phyloP scores from a whole-genome alignment of 2,329 filamentous ascomycete species.

The Kalmusia sp. region DNA sequence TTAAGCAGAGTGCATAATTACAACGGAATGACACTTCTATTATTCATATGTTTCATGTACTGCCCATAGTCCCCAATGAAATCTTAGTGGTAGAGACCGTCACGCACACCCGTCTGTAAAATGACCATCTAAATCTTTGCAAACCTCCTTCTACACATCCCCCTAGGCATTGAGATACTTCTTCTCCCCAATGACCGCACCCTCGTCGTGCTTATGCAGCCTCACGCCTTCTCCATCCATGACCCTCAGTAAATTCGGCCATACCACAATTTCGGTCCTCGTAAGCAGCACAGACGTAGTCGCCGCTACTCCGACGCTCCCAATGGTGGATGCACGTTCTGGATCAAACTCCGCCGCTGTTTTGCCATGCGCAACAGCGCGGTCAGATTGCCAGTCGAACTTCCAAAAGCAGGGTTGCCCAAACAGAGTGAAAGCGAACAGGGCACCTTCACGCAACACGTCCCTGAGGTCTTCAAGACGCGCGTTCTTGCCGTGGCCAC shows the following conservation, averaged over 20 bases:
- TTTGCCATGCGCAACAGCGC: slow-evolving; percentile 10
- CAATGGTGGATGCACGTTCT: neutral
- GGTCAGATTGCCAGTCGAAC: slow-evolving; percentile 20
- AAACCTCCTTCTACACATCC: neutral
- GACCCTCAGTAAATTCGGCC: slow-evolving; percentile 14
- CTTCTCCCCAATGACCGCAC: slow-evolving; percentile 10
- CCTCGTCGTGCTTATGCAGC: slow-evolving; percentile 6
- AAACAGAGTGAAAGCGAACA: slow-evolving; percentile 21
- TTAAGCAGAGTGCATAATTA: too few relatives aligned
- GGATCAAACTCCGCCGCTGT: slow-evolving; percentile 2
- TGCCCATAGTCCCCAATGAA: neutral
- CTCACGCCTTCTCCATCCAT: slow-evolving; percentile 15
- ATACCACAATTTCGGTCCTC: slow-evolving; percentile 14
- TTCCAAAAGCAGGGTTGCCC: slow-evolving; percentile 20
- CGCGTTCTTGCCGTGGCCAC: slow-evolving; percentile 2
- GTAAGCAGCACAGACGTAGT: neutral
- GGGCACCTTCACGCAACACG: slow-evolving; percentile 14
- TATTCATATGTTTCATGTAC: neutral
- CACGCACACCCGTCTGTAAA: too few relatives aligned
- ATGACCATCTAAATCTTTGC: neutral
- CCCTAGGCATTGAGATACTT: slow-evolving; percentile 14
- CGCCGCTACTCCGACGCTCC: neutral
- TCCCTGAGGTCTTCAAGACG: slow-evolving; percentile 14
- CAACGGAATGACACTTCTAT: too few relatives aligned
- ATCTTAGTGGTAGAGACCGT: too few relatives aligned